phyloP scores from a whole-genome alignment of 345 rosid species.

The Hibiscus trionum region DNA sequence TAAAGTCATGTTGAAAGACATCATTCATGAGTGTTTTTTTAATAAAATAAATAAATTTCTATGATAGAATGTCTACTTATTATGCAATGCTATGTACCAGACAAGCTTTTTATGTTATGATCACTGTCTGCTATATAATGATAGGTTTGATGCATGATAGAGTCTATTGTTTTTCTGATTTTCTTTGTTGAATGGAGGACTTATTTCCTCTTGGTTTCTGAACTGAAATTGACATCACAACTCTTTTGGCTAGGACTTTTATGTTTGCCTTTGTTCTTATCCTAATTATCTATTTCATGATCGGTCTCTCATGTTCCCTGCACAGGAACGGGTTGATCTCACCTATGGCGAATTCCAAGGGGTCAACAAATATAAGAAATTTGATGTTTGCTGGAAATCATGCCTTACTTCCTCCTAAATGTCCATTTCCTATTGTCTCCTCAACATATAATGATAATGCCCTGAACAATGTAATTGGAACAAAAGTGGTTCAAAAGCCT shows the following conservation, averaged over 20 bases:
- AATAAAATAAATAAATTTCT: too few relatives aligned
- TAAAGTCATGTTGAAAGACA: background rate
- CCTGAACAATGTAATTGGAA: slow-evolving; percentile 47
- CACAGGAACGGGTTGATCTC: slow-evolving; percentile 29
- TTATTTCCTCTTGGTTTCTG: background rate
- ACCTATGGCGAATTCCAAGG: slow-evolving; percentile 69
- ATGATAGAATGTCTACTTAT: background rate
- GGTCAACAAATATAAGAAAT: slow-evolving; percentile 61
- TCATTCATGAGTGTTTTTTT: background rate
- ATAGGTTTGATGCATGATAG: background rate
- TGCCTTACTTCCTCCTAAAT: slow-evolving; percentile 87
- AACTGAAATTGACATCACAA: background rate
- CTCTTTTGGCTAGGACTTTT: background rate
- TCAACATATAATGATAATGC: slow-evolving; percentile 59
- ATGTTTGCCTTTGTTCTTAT: background rate
- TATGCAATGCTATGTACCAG: background rate
- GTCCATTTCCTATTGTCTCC: slow-evolving; percentile 71
- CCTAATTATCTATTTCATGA: background rate
- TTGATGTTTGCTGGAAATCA: slow-evolving; percentile 65
- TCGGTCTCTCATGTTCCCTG: slow-evolving; percentile 6
- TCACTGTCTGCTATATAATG: background rate
- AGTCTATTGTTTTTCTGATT: background rate
- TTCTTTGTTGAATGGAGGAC: background rate
- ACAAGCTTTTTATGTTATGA: background rate
- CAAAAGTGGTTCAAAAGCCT: slow-evolving; percentile 63